Conservation (phyloP, 129 eudicot species). For the Helianthus annuus region DNA sequence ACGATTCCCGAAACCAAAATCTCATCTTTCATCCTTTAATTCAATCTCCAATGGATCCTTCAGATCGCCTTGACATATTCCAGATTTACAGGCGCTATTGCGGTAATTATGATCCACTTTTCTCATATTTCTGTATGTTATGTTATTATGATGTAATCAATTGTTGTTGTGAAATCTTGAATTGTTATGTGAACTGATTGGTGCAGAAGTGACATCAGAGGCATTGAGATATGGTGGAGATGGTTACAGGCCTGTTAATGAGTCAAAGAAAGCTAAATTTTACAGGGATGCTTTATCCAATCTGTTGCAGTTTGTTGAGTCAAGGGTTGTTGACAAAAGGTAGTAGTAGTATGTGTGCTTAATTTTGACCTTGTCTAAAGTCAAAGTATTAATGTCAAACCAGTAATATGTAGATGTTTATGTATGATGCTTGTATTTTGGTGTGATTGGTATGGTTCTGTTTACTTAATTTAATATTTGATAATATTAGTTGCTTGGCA, state of each 20-base stretch:
- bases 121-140: neutral
- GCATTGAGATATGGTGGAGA: slow-evolving; percentile 33
- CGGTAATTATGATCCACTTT: slow-evolving; percentile 18
- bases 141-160: neutral
- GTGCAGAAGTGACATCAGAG: slow-evolving; percentile 52
- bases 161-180: neutral
- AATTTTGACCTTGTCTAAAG: slow-evolving; percentile 11
- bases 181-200: neutral
- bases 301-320: slow-evolving; percentile 45
- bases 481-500: neutral
- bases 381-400: neutral
- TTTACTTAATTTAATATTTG: neutral
- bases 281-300: slow-evolving; percentile 59
- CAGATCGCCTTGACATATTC: slow-evolving; percentile 27
- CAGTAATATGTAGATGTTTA: neutral
- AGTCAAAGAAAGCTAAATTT: slow-evolving; percentile 40
- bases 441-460: neutral
- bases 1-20: slow-evolving; percentile 41
- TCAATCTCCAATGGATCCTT: slow-evolving; percentile 19
- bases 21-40: slow-evolving; percentile 20
- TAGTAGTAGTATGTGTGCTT: neutral
- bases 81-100: slow-evolving; percentile 38
- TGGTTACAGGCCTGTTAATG: slow-evolving; percentile 47
- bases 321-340: slow-evolving; percentile 50
- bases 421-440: neutral